Percentiles rank a stretch among this genome's conserved stretches.
Conservation (phyloP, 176 grass and related monocot species). For the Musa beccarii region DNA sequence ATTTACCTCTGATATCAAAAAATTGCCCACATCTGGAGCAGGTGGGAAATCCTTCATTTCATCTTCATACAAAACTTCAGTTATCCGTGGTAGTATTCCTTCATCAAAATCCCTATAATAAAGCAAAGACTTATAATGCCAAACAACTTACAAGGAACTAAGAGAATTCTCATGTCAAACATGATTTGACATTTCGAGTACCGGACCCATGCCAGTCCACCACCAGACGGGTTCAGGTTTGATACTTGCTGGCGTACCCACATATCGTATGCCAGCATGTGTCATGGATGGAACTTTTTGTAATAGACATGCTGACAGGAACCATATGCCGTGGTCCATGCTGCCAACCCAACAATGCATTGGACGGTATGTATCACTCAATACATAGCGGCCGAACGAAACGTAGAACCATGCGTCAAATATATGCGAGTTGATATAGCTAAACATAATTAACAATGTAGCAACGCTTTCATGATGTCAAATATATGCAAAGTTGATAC, state of each 20-base stretch:
- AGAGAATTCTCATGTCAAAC: not conserved
- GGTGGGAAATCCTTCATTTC: conserved; percentile 61
- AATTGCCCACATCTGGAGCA: conserved; percentile 81
- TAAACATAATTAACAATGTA: not conserved
- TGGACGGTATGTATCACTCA: too few species aligned
- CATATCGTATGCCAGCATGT: too few species aligned
- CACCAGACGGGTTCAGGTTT: too few species aligned
- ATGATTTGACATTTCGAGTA: too few species aligned
- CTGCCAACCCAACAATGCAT: not conserved
- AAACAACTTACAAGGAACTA: not conserved
- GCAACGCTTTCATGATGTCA: conserved; percentile 26
- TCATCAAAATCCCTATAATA: conserved; percentile 84
- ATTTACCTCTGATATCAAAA: conserved; percentile 77
- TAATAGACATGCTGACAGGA: too few species aligned
- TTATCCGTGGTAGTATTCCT: conserved; percentile 52
- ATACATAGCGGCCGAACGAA: too few species aligned
- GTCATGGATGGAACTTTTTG: too few species aligned
- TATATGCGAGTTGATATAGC: not conserved
- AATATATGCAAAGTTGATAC: not conserved
- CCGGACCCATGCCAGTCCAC: too few species aligned
- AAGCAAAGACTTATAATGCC: conserved; percentile 7
- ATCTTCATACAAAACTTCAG: conserved; percentile 54
- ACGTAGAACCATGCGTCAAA: too few species aligned
- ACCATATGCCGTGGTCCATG: not conserved
- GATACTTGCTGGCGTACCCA: too few species aligned